Evolutionary conservation across 148 eudicot species (phyloP), one percentile per base, ranked within the genome.

Genomic region (Chenopodium suecicum): DNA sequence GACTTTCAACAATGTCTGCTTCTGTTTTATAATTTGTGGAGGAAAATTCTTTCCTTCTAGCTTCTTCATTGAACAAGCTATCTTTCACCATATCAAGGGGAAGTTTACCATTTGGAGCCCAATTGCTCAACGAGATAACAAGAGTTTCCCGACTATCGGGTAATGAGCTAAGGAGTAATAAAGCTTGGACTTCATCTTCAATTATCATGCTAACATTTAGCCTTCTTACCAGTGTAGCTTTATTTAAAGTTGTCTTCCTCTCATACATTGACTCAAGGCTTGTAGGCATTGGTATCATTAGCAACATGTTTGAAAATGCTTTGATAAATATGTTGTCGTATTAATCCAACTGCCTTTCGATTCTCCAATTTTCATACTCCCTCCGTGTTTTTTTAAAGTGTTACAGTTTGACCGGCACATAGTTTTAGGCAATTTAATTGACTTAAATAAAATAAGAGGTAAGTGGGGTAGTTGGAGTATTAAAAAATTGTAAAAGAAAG

Each of bases 1-100:
- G 22, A 14, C 63, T 58, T 54, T 54, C 60, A 54, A 54, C 22
- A 14, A 54, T 54, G 60, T 58, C n/a, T 4, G 22, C 60, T 54
- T 54, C 19, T 1, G 60, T 54, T 54, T 50, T 4, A 34, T 34
- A 9, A 50, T 50, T 50, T 12, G 3, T 50, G 54, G 54, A 50
- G 54, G 14, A 0, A 50, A 50, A 50, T 50, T 50, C 14, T 12
- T 50, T 50, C 16, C 60, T 70, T 37, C 73, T 70, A 11, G 46
- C 73, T 70, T 70, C 48, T 37, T 70, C n/a, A 32, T 70, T 70
- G n/a, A 34, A 70, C 8, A 70, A 70, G 73, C 73, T 70, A 70
- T 37, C 46, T 13, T 69, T 69, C 73, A 69, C 47, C 16, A 69
- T 69, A 11, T 69, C 73, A 31, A 13, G 16, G 9, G 22, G 37